Conservation (phyloP, 768 basidiomycete genomes). For the Rhizopogon vinicolor region DNA sequence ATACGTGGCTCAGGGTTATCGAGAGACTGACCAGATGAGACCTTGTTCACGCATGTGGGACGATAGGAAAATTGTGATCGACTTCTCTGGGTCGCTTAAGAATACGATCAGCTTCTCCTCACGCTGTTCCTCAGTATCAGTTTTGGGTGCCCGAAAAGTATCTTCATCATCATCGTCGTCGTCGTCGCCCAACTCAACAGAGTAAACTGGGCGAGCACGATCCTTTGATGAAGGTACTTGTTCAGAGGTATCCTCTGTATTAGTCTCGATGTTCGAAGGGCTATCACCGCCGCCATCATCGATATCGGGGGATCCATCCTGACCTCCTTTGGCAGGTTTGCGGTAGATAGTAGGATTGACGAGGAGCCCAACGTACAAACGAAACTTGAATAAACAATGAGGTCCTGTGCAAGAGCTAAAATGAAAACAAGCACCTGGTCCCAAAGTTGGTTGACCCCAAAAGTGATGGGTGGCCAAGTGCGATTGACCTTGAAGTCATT, state of each 20-base stretch:
- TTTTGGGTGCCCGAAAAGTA: slow-evolving; percentile 28
- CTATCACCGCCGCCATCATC: slow-evolving; percentile 13
- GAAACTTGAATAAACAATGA: slow-evolving; percentile 38
- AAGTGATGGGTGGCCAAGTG: slow-evolving; percentile 30
- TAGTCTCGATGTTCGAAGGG: neutral
- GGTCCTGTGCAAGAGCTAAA: neutral
- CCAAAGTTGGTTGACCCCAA: slow-evolving; percentile 45
- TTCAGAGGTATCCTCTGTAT: neutral
- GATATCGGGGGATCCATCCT: slow-evolving; percentile 30
- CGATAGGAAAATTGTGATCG: slow-evolving; percentile 63
- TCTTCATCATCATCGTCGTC: slow-evolving; percentile 33
- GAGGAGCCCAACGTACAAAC: slow-evolving; percentile 55
- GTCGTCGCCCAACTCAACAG: slow-evolving; percentile 13
- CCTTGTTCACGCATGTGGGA: slow-evolving; percentile 66
- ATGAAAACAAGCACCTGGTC: slow-evolving; percentile 46
- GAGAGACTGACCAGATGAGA: slow-evolving; percentile 53
- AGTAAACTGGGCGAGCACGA: slow-evolving; percentile 17
- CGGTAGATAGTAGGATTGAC: slow-evolving; percentile 36
- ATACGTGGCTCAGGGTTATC: neutral
- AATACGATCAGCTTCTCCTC: slow-evolving; percentile 48
- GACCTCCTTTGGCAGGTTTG: slow-evolving; percentile 23
- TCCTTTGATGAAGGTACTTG: slow-evolving; percentile 11
- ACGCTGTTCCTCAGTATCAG: slow-evolving; percentile 29
- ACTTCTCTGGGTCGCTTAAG: slow-evolving; percentile 54
- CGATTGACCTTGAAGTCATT: slow-evolving; percentile 47